A percentile compares a stretch with the other conserved stretches of the same genome.
Conservation (phyloP, 2,329 filamentous ascomycete genomes). For the Phyllosticta citriasiana region DNA sequence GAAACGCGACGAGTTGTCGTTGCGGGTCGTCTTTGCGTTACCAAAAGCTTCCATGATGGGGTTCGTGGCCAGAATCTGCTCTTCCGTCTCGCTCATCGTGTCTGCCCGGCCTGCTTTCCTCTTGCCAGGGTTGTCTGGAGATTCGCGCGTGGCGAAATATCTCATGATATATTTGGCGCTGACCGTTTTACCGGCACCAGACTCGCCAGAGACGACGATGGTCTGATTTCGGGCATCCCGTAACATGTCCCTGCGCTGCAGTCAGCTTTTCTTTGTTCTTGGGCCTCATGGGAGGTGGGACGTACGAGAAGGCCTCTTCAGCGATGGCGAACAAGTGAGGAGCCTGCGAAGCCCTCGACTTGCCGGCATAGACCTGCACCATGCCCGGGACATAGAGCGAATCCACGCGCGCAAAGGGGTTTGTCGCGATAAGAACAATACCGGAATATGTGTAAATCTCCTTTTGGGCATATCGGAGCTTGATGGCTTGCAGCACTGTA, state of each 20-base stretch:
- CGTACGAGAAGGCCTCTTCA: slow-evolving; percentile 94
- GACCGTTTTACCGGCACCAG: slow-evolving; percentile 96
- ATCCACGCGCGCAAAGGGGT: slow-evolving; percentile 94
- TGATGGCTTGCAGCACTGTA: slow-evolving; percentile 90
- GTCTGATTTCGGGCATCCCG: slow-evolving; percentile 95
- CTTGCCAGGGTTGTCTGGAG: slow-evolving; percentile 74
- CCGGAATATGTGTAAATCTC: slow-evolving; percentile 99
- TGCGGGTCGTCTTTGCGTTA: slow-evolving; percentile 98
- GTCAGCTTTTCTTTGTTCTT: not conserved
- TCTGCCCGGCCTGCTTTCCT: slow-evolving; percentile 62
- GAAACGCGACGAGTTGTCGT: slow-evolving; percentile 98
- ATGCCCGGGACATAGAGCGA: slow-evolving; percentile 97
- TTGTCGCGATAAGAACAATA: slow-evolving; percentile 96
- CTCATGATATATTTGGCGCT: slow-evolving; percentile 99
- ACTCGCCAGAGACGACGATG: slow-evolving; percentile 97
- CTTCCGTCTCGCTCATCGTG: slow-evolving; percentile 95
- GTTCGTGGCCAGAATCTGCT: slow-evolving; percentile 96
- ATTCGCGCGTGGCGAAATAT: slow-evolving; percentile 96
- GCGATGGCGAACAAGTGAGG: slow-evolving; percentile 98
- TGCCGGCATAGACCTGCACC: slow-evolving; percentile 99
- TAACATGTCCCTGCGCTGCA: slow-evolving; percentile 70
- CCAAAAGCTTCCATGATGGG: slow-evolving; percentile 99
- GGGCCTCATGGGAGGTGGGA: slow-evolving; percentile 11
- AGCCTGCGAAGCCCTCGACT: slow-evolving; percentile 90
- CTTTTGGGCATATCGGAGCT: slow-evolving; percentile 92